These are phyloP conservation scores for Backusella westeae DNA, from an alignment of 192 early-diverging fungal genomes.

Conservation along the genomic window DNA sequence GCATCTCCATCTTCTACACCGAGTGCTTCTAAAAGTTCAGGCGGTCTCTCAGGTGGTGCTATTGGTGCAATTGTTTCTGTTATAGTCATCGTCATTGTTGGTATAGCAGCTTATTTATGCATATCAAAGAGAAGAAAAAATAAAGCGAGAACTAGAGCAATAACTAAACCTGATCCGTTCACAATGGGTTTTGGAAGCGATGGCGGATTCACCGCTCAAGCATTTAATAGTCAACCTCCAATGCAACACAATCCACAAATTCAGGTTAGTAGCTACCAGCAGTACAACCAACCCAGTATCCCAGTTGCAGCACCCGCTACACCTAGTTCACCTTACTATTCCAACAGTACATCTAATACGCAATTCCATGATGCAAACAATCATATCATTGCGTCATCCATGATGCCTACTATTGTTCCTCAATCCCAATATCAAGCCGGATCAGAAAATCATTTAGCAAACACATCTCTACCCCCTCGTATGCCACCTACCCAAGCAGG, in stretches of 20 bases:
- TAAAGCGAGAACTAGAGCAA: neutral
- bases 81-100: conserved; percentile 15
- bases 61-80: conserved; percentile 31
- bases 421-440: conserved; percentile 6
- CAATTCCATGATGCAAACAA: conserved; percentile 20
- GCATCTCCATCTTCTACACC: neutral
- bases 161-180: conserved; percentile 29
- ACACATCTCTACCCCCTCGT: neutral
- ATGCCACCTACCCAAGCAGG: conserved; percentile 26
- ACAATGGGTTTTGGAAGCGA: conserved; percentile 37
- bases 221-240: neutral
- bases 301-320: neutral
- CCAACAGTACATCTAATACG: neutral
- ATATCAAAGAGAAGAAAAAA: conserved; percentile 18
- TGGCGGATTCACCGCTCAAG: neutral
- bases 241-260: neutral
- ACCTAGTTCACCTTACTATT: conserved; percentile 7
- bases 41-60: conserved; percentile 26
- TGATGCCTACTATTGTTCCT: neutral
- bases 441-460: neutral
- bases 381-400: neutral
- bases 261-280: neutral
- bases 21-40: neutral
- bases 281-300: neutral
- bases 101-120: conserved; percentile 20